Base-by-base conservation (phyloP, 176 grass and related monocot genomes). In the Lolium multiflorum region DNA sequence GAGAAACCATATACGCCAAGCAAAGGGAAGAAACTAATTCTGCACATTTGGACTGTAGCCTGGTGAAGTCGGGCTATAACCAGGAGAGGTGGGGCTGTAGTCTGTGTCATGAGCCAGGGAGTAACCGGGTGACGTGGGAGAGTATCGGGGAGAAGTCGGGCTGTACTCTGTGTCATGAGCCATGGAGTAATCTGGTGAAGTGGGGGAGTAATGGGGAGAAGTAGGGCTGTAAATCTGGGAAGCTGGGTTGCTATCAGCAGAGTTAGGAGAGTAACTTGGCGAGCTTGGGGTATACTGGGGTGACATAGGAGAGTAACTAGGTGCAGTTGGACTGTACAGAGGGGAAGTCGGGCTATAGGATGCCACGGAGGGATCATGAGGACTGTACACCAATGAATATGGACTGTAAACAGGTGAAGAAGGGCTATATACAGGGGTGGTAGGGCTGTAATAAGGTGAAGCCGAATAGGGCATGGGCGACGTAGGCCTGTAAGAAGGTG, bases 111-210 rank as follows among this genome's bases (percentile, higher is more conserved):
- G 28, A 67, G 28, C 64, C 64, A 17, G 28, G 64, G 64, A 67
- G 64, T 67, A 67, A 38, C 76, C 84, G 14, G 94, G 91, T 1
- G 91, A 93, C 4, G 25, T 65, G 62, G 62, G 94, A 3, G 91
- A 89, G 78, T 97, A 97, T 47, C 90, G 71, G 1, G 91, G 94
- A 3, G 91, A 93, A 1, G 94, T 95, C 12, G 91, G 93, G 39
- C 90, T 91, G 20, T 67, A 67, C 63, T 65, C 62, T 65, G 62
- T 65, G 26, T 16, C 61, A 64, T 64, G 61, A 6, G 61, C 61
- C 61, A 28, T 1, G 61, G 61, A 64, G 61, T 26, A 28, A 28
- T 79, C 88, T 9, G 91, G 91, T 1, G 90, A 92, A 6, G 11
- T 62, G 4, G 60, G 94, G 1, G 94, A 89, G 77, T 97, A 97